Evolutionary conservation across 192 early-diverging fungal genomes (phyloP), one percentile per base, ranked within the genome.

Genomic region (Coemansia sp.): DNA sequence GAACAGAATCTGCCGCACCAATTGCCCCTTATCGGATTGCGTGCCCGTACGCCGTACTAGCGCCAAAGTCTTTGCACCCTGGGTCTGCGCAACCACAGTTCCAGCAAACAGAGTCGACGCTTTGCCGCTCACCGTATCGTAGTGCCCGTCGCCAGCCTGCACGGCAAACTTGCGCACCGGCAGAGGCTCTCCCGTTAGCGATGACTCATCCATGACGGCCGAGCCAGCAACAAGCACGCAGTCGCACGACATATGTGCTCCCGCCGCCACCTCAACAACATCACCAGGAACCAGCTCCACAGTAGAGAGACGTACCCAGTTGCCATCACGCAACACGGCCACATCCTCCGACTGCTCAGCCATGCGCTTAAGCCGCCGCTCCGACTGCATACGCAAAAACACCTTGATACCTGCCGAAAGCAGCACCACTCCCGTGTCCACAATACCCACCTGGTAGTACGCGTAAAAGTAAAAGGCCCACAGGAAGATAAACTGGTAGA

Each of bases 271-370:
- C 55, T 79, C 67, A 32, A 87, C 77, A 0, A 89, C 83, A 61
- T 89, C 87, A 36, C 88, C 88, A n/a, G 83, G 82, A 10, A 85
- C 86, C 27, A 88, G 52, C 4, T 85, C 73, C 28, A 49, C 50
- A 14, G 82, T 76, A 6, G 72, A 73, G 35, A 79, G 22, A 5
- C 52, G 53, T 10, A 26, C 41, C 86, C 86, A 90, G 19, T 32
- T 27, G 37, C 75, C 70, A 57, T 87, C 73, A 32, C 86, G 80
- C 14, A 68, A 53, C 13, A 85, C 82, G 26, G 44, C 56, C 34
- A 78, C 53, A 13, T 30, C 60, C 13, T 80, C 80, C 19, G 45
- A 60, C 32, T 77, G 72, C 59, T 81, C 78, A n/a, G 82, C 82
- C 81, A 84, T 82, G 1, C 68, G 53, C 53, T 81, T 82, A 49